These are phyloP conservation scores for Neofusicoccum sp. DNA, from an alignment of 2,329 filamentous ascomycete species.

Conservation along the genomic window DNA sequence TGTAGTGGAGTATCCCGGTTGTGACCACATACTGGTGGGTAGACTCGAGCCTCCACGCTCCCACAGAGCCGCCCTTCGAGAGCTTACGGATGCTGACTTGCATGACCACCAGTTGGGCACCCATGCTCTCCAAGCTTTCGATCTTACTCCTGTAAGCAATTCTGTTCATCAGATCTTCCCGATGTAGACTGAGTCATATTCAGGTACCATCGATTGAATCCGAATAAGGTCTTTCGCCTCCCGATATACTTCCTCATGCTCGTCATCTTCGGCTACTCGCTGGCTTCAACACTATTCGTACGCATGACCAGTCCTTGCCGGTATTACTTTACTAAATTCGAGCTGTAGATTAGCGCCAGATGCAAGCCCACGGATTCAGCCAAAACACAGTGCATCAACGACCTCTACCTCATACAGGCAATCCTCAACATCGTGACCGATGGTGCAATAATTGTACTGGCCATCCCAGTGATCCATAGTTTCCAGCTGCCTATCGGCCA, in stretches of 20 bases:
- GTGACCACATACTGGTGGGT: conserved; percentile 3
- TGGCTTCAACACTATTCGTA: conserved; percentile 2
- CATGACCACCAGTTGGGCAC: neutral
- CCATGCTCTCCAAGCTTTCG: conserved; percentile 6
- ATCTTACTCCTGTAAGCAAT: neutral
- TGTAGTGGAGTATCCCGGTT: neutral
- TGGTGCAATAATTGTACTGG: neutral
- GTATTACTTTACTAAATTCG: neutral
- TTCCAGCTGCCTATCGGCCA: neutral
- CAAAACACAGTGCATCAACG: conserved; percentile 1
- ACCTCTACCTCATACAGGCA: neutral
- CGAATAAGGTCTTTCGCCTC: neutral
- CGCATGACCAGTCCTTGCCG: neutral
- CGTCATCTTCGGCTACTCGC: neutral
- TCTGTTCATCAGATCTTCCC: no score
- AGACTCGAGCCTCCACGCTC: no score
- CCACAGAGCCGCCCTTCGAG: no score
- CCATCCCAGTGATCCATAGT: neutral
- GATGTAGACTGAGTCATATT: no score
- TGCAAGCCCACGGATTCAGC: conserved; percentile 2
- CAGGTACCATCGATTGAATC: neutral
- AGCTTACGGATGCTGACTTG: no score
- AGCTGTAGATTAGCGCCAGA: neutral
- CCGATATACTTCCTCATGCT: neutral
- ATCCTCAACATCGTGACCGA: neutral